A percentile compares a stretch with the other conserved stretches of the same genome.
Conservation (phyloP, 345 rosid genomes). For the Trapa incisa region DNA sequence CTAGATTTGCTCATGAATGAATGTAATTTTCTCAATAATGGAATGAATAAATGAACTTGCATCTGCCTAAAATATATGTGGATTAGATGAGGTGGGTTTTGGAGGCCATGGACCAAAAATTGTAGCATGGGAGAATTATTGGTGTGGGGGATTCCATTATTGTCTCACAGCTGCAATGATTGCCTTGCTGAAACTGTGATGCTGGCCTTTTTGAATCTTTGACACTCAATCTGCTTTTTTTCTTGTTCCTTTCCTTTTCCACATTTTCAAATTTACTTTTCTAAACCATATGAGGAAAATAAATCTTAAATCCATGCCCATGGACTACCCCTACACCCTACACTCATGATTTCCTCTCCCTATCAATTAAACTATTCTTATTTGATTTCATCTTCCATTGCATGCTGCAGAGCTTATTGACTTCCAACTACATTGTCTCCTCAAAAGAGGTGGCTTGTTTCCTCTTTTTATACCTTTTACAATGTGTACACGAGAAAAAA, state of each 20-base stretch:
- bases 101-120: neutral
- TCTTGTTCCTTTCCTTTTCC: neutral
- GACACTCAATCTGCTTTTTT: neutral
- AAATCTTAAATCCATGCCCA: neutral
- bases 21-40: too few relatives aligned
- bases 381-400: neutral
- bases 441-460: neutral
- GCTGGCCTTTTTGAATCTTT: neutral
- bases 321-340: neutral
- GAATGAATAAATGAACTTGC: too few relatives aligned
- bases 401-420: neutral
- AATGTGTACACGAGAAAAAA: neutral
- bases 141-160: conserved; percentile 5
- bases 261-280: neutral
- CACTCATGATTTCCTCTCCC: neutral
- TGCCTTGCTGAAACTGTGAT: neutral
- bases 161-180: neutral
- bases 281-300: neutral
- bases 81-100: conserved; percentile 5
- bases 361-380: neutral
- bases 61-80: too few relatives aligned
- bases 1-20: too few relatives aligned
- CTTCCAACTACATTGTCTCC: neutral
- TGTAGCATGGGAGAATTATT: conserved; percentile 4
- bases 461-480: too few relatives aligned